Evolutionary conservation across 1,139 yeast genomes (phyloP), one percentile per base, ranked within the genome.

Genomic region (Blastobotrys illinoisensis): DNA sequence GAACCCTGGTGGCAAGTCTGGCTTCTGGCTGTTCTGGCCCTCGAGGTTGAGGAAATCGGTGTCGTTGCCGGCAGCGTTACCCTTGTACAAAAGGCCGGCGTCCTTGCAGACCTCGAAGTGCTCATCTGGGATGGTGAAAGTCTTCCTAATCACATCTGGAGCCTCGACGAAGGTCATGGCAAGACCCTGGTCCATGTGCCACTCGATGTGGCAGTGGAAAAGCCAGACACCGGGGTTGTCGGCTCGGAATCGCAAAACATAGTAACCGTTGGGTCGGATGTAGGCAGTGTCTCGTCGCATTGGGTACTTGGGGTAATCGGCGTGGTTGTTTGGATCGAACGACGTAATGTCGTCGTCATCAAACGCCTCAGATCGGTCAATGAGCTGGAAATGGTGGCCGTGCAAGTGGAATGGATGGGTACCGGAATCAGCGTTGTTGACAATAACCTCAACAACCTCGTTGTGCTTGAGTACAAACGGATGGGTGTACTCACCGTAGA

Each of bases 151-250:
- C 58, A 78, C 79, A 9, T 66, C 61, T 19, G 96, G 96, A 45
- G 88, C 90, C 72, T 88, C 96, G 51, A 88, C 74, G 48, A 88
- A 75, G n/a, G 78, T 76, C 56, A 86, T 67, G 45, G 90, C 91
- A 58, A 89, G 78, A 58, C 97, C 97, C 72, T 88, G 96, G 64
- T 82, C 83, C 75, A 89, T 79, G 74, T 89, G 97, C 97, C 97
- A 89, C 66, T 89, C 96, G 62, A 89, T 85, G 66, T 89, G 97
- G 73, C 97, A 90, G 70, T 89, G 97, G 88, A 89, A 89, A 66
- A 86, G 77, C 95, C 96, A 88, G 46, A 88, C 89, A 65, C 96
- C 96, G 24, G 96, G 96, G 69, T 88, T 88, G 65, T 85, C 82
- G 52, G 95, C 88, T 61, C 76, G 79, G 72, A 88, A 87, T 66